Evolutionary conservation across 192 early-diverging fungal species (phyloP).

Genomic region (Gonapodya prolifera): DNA sequence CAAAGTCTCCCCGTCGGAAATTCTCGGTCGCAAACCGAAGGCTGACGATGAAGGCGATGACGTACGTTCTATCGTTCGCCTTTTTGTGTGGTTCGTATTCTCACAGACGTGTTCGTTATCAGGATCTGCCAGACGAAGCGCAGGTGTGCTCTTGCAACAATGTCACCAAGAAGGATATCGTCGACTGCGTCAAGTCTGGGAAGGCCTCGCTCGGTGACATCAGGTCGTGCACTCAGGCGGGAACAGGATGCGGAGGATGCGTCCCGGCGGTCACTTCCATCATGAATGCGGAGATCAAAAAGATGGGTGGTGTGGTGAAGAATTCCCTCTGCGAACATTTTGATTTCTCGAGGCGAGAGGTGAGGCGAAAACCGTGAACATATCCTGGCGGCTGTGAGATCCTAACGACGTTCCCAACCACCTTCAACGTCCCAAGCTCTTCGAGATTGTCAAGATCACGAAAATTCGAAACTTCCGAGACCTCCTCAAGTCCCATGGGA

Average conservation of each 20-base stretch:
- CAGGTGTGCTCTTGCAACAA: constrained; percentile 65
- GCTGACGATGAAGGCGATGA: constrained; percentile 24
- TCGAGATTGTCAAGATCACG: constrained; percentile 45
- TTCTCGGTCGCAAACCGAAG: constrained; percentile 28
- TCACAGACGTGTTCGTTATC: not conserved
- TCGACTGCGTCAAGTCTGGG: constrained; percentile 23
- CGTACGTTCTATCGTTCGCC: not conserved
- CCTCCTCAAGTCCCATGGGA: constrained; percentile 30
- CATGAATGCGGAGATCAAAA: constrained; percentile 45
- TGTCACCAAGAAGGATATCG: constrained; percentile 44
- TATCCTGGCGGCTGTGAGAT: too few relatives aligned
- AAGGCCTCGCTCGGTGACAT: constrained; percentile 33
- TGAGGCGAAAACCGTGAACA: too few relatives aligned
- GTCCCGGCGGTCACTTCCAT: constrained; percentile 40
- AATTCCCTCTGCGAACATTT: constrained; percentile 51
- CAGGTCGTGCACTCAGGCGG: constrained; percentile 44
- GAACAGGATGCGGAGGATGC: constrained; percentile 52
- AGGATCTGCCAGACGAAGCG: constrained; percentile 47
- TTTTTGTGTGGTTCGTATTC: not conserved
- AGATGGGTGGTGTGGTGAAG: constrained; percentile 34
- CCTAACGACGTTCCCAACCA: too few relatives aligned
- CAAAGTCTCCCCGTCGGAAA: constrained; percentile 31
- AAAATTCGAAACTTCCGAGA: constrained; percentile 35
- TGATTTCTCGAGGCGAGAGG: constrained; percentile 19
- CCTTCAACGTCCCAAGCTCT: constrained; percentile 43